Evolutionary conservation across 73 alveolate genomes (phyloP).

Genomic region (Paramecium bursaria): DNA sequence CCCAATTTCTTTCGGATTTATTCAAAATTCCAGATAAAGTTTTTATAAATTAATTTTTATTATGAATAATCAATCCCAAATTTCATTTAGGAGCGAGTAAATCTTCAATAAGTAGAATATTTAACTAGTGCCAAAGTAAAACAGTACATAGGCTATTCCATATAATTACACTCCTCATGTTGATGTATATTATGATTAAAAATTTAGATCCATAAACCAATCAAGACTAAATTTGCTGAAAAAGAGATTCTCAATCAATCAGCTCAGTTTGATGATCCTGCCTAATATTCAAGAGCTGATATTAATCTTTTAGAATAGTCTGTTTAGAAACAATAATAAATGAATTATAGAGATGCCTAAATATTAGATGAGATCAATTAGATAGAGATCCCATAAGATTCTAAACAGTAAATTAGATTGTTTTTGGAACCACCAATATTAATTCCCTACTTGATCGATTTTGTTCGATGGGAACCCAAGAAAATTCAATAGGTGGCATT

Average conservation of each 20-base stretch:
- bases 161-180: constrained; percentile 53
- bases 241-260: constrained; percentile 18
- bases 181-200: neutral
- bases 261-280: constrained; percentile 40
- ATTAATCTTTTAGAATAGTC: constrained; percentile 30
- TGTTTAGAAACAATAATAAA: neutral
- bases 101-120: neutral
- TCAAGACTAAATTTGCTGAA: constrained; percentile 15
- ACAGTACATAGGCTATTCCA: neutral
- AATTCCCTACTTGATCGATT: constrained; percentile 38
- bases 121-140: neutral
- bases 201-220: constrained; percentile 28
- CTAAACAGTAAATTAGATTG: neutral
- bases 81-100: neutral
- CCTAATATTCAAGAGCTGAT: constrained; percentile 48
- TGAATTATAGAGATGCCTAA: constrained; percentile 5
- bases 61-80: too few species aligned
- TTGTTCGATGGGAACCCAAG: constrained; percentile 27
- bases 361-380: constrained; percentile 22
- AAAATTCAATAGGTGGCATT: neutral
- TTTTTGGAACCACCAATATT: constrained; percentile 56
- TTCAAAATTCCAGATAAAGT: too few species aligned
- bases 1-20: too few species aligned
- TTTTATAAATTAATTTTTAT: too few species aligned
- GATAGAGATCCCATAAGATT: neutral